A percentile compares a stretch with the other conserved stretches of the same genome.
These are phyloP conservation scores for Mrakiaceae sp. DNA, from an alignment of 1,284 basidiomycete genomes.

Conservation along the genomic window DNA sequence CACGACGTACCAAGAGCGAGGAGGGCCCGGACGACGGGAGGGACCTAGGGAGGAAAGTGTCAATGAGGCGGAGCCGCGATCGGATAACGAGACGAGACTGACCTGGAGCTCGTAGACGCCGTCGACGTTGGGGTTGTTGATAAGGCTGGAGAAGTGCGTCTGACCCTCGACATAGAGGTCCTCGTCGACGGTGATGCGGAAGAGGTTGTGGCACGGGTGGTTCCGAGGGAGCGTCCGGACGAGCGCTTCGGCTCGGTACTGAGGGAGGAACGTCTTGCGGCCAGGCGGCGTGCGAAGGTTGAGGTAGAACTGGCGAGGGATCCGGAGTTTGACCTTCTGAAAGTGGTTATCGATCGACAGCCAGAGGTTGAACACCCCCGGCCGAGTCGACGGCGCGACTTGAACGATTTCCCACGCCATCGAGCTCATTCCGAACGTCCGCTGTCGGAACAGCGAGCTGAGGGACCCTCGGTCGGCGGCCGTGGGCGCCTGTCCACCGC, in stretches of 20 bases:
- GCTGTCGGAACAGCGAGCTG: conserved; percentile 69
- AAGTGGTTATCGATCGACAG: conserved; percentile 72
- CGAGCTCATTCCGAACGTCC: conserved; percentile 50
- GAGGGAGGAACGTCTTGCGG: conserved; percentile 51
- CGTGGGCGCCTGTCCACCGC: conserved; percentile 33
- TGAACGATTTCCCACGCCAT: conserved; percentile 89
- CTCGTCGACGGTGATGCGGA: conserved; percentile 74
- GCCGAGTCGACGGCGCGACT: conserved; percentile 61
- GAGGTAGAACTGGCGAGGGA: conserved; percentile 86
- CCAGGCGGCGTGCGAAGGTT: conserved; percentile 63
- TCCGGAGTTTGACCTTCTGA: conserved; percentile 64
- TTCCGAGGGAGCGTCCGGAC: conserved; percentile 71
- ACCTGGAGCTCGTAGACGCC: conserved; percentile 91
- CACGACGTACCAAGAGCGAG: conserved; percentile 78
- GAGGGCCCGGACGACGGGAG: conserved; percentile 70
- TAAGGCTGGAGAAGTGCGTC: conserved; percentile 81
- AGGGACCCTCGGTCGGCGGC: conserved; percentile 39
- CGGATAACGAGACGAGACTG: conserved; percentile 17
- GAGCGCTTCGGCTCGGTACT: conserved; percentile 64
- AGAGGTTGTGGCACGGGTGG: conserved; percentile 64
- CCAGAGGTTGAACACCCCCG: conserved; percentile 86
- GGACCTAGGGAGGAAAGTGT: conserved; percentile 47
- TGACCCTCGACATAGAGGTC: conserved; percentile 72
- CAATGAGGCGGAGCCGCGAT: background rate
- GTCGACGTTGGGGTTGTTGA: conserved; percentile 89